Evolutionary conservation across 2,329 filamentous ascomycete genomes (phyloP), one percentile per base, ranked within the genome.

Genomic region (Ceratocystis papillata): DNA sequence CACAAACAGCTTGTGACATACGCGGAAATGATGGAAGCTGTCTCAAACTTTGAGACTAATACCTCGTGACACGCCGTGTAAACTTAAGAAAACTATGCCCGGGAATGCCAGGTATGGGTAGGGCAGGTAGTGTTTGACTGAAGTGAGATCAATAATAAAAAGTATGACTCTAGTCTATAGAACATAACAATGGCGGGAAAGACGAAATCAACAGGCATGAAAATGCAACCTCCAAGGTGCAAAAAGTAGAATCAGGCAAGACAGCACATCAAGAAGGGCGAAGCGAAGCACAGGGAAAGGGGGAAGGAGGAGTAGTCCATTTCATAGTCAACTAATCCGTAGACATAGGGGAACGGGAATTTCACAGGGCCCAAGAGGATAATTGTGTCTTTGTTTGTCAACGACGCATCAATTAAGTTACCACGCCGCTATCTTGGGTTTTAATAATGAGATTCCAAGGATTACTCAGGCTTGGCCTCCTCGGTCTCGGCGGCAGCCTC

Each of bases 381-480:
- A 17, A n/a, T 59, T 33, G 53, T 30, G 28, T 59, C 12, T 59
- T 59, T 33, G 53, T 59, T 37, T 59, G 33, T 59, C 46, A 45
- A 62, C 12, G 74, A 76, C 7, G 63, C 59, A 63, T 67, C 48
- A 69, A 69, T 69, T 69, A 67, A 63, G 33, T 60, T 67, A 65
- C 66, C 66, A 72, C 72, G 71, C 72, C 72, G 72, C 70, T 73
- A 72, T 72, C 71, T 74, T 74, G 67, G 72, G 72, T 69, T 72
- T 63, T 72, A 72, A 72, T 76, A 76, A 74, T 75, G 74, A 74
- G 73, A 75, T 74, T 76, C 75, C 77, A 50, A 57, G 69, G 68
- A 77, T 81, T 84, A 85, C 79, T 85, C 83, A 72, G 80, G 79
- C 85, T 90, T 91, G 73, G 83, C 77, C 81, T 90, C 89, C 76